Percentiles rank a stretch among this genome's conserved stretches.
Conservation (phyloP, 2,329 filamentous ascomycete genomes). For the Alternaria triticimaculans region DNA sequence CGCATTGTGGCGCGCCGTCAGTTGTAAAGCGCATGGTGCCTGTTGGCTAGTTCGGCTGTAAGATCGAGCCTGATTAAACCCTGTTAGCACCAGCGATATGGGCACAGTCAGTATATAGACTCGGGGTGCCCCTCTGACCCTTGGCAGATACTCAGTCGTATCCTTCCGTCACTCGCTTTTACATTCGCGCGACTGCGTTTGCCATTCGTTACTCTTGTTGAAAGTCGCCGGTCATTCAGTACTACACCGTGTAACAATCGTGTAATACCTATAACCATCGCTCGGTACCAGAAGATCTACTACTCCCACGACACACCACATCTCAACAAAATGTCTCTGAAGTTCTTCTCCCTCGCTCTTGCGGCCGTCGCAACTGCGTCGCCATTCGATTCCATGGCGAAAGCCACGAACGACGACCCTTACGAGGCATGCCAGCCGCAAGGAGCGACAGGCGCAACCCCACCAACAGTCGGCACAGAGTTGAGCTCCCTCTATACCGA, state of each 20-base stretch:
- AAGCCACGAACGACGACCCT: constrained; percentile 33
- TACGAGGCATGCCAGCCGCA: constrained; percentile 47
- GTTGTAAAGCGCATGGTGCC: constrained; percentile 6
- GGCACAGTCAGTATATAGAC: constrained; percentile 10
- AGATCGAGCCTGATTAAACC: constrained; percentile 3
- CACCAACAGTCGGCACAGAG: constrained; percentile 43
- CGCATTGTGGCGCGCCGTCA: background rate
- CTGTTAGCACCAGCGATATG: constrained; percentile 2
- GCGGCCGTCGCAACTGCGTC: constrained; percentile 29
- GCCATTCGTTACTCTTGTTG: constrained; percentile 3
- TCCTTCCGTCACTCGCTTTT: constrained; percentile 5
- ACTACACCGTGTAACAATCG: constrained; percentile 7
- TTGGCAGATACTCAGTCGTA: background rate
- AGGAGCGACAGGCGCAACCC: constrained; percentile 39
- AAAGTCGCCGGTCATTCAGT: constrained; percentile 11
- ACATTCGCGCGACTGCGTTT: constrained; percentile 9
- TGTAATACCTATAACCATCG: constrained; percentile 3
- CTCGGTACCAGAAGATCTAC: background rate
- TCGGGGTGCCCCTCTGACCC: constrained; percentile 1
- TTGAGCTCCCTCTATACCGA: constrained; percentile 46
- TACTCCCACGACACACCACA: background rate
- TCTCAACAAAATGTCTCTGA: constrained; percentile 29
- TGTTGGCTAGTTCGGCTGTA: constrained; percentile 4
- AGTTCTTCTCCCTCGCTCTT: constrained; percentile 33
- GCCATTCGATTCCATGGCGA: constrained; percentile 25